phyloP scores from a whole-genome alignment of 2,329 filamentous ascomycete species.

The Hypoxylon sp. region DNA sequence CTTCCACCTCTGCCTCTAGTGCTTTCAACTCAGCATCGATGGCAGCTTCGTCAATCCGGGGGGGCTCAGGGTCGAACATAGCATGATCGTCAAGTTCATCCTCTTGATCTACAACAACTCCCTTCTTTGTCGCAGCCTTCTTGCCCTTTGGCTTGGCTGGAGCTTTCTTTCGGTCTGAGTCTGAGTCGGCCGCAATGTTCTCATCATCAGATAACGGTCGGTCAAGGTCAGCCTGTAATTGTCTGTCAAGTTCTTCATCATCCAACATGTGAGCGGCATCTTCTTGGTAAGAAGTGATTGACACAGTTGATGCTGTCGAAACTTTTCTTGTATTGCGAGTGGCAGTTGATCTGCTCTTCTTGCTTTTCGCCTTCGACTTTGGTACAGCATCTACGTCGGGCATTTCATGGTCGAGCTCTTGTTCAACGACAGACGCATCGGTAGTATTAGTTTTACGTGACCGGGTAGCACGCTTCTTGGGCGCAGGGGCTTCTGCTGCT shows the following conservation, averaged over 20 bases:
- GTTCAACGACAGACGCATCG: conserved; percentile 59
- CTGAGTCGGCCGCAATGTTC: conserved; percentile 62
- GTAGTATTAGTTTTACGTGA: conserved; percentile 63
- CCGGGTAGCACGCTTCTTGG: conserved; percentile 72
- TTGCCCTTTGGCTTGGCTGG: conserved; percentile 54
- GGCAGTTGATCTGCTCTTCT: conserved; percentile 63
- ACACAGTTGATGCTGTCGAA: conserved; percentile 65
- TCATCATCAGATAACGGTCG: conserved; percentile 69
- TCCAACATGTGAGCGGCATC: conserved; percentile 64
- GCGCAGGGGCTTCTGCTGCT: conserved; percentile 63
- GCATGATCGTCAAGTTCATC: conserved; percentile 58
- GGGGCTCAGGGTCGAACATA: conserved; percentile 67
- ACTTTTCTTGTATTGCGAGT: conserved; percentile 61
- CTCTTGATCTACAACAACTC: conserved; percentile 49
- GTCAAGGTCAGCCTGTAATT: conserved; percentile 75
- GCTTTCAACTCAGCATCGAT: conserved; percentile 67
- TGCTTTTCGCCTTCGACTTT: conserved; percentile 56
- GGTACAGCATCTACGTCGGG: conserved; percentile 53
- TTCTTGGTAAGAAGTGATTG: conserved; percentile 55
- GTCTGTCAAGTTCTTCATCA: conserved; percentile 76
- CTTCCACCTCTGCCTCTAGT: conserved; percentile 65
- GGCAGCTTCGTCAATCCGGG: conserved; percentile 62
- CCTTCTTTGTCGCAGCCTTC: conserved; percentile 50
- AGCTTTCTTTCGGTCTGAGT: conserved; percentile 60
- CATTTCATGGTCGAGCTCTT: conserved; percentile 59